Base-by-base conservation (phyloP, 2,329 filamentous ascomycete genomes). In the Phaeosphaeriaceae sp. region DNA sequence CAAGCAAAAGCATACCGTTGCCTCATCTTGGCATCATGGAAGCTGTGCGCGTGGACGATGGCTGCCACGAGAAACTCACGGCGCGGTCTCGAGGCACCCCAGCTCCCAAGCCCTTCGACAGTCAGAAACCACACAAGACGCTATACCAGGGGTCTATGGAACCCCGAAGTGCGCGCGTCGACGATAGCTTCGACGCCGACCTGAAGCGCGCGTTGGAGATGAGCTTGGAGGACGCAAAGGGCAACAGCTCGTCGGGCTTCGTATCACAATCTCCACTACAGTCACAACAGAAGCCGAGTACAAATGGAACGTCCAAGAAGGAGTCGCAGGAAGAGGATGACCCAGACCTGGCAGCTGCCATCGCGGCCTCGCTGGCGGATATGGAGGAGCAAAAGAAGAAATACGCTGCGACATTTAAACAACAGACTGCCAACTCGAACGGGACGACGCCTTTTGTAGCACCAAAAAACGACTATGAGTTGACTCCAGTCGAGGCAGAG, bases 331-430 rank as follows among this genome's bases (percentile, higher is more conserved):
- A 97, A 54, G 93, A 97, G 56, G 94, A 97, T 55, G 95, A 99
- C 72, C 90, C 92, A 0, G 94, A 98, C 71, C 81, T 99, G 26
- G 96, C 95, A 75, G 93, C 94, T 24, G 95, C 95, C 3, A 98
- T 99, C 74, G 94, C 94, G 35, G 94, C 96, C 19, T 98, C 95
- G 5, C 77, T 99, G 58, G 91, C 92, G 23, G 95, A 99, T 73
- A 97, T 98, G 93, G 95, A 99, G 78, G 92, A 97, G 77, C 94
- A 99, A 77, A 98, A 99, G 83, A 91, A 94, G 79, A 89, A 89
- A 67, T 93, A 98, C 76, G 88, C 93, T 1, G 91, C 91, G 5
- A 89, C 88, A 1, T 85, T 98, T 69, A 96, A 95, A 75, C 88
- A 92, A 72, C 92, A 95, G 61, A 86, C 90, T 1, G 85, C 86